These are phyloP conservation scores for Clitopilus hobsonii DNA, from an alignment of 768 basidiomycete genomes.

Conservation along the genomic window DNA sequence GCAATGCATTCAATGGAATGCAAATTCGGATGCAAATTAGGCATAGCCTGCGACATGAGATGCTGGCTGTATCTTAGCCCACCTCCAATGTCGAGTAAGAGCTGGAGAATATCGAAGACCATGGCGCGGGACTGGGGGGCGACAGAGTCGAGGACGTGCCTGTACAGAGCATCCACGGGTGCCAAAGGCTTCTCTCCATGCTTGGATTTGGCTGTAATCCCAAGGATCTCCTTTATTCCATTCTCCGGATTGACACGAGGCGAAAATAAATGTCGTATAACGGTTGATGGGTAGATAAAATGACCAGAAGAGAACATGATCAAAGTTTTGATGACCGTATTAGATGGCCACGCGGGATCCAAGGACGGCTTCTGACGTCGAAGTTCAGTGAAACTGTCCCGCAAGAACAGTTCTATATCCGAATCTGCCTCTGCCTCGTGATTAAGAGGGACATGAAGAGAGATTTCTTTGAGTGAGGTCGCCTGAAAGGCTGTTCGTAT, in stretches of 20 bases:
- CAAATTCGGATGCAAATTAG: not conserved
- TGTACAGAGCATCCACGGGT: slow-evolving; percentile 8
- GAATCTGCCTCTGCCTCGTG: slow-evolving; percentile 4
- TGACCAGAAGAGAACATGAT: slow-evolving; percentile 16
- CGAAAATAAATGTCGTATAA: slow-evolving; percentile 17
- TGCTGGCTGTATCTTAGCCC: not conserved
- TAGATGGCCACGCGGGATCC: slow-evolving; percentile 15
- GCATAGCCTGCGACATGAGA: not conserved
- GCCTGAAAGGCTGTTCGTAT: not conserved
- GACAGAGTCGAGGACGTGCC: slow-evolving; percentile 2
- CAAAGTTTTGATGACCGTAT: slow-evolving; percentile 9
- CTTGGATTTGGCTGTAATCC: not conserved
- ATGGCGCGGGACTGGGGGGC: not conserved
- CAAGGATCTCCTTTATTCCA: slow-evolving; percentile 9
- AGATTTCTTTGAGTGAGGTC: not conserved
- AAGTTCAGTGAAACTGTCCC: slow-evolving; percentile 10
- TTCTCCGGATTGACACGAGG: slow-evolving; percentile 7
- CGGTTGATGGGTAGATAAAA: slow-evolving; percentile 23
- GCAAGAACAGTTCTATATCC: slow-evolving; percentile 16
- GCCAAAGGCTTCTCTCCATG: slow-evolving; percentile 2
- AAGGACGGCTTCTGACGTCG: slow-evolving; percentile 4
- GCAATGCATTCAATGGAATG: not conserved
- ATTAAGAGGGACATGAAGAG: slow-evolving; percentile 4
- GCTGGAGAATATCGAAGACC: not conserved
- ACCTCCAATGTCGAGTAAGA: not conserved